phyloP scores from a whole-genome alignment of 2,329 filamentous ascomycete genomes.

The Colletotrichum zoysiae region DNA sequence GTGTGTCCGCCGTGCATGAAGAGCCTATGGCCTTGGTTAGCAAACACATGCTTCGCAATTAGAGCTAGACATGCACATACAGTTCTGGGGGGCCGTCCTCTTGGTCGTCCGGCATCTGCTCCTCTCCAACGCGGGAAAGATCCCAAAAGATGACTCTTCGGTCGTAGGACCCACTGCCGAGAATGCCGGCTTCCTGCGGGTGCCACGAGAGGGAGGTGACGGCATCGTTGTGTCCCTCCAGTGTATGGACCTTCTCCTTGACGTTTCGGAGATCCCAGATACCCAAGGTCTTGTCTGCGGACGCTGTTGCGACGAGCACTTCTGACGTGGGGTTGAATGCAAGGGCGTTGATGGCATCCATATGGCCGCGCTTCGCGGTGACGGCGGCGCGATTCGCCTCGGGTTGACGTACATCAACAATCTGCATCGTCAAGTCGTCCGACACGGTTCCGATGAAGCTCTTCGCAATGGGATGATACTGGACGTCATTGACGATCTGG shows the following conservation, averaged over 20 bases:
- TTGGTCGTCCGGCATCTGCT: conserved; percentile 93
- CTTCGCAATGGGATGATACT: conserved; percentile 89
- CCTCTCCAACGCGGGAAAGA: conserved; percentile 88
- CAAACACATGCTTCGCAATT: neutral
- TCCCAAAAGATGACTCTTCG: conserved; percentile 97
- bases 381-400: conserved; percentile 76
- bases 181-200: conserved; percentile 86
- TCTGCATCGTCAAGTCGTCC: conserved; percentile 92
- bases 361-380: conserved; percentile 80
- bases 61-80: conserved; percentile 57
- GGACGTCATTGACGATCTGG: conserved; percentile 95
- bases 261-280: conserved; percentile 96
- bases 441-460: conserved; percentile 93
- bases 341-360: conserved; percentile 94
- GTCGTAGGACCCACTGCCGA: conserved; percentile 94
- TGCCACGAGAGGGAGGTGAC: conserved; percentile 97
- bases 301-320: conserved; percentile 90
- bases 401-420: conserved; percentile 84
- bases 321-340: conserved; percentile 96
- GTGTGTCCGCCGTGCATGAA: conserved; percentile 99
- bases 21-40: conserved; percentile 65
- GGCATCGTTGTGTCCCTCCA: conserved; percentile 88
- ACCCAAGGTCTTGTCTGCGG: conserved; percentile 93
- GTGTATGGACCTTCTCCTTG: conserved; percentile 88
- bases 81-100: conserved; percentile 96